A percentile compares a stretch with the other conserved stretches of the same genome.
Conservation (phyloP, 257 asterid species). For the Prunella vulgaris region DNA sequence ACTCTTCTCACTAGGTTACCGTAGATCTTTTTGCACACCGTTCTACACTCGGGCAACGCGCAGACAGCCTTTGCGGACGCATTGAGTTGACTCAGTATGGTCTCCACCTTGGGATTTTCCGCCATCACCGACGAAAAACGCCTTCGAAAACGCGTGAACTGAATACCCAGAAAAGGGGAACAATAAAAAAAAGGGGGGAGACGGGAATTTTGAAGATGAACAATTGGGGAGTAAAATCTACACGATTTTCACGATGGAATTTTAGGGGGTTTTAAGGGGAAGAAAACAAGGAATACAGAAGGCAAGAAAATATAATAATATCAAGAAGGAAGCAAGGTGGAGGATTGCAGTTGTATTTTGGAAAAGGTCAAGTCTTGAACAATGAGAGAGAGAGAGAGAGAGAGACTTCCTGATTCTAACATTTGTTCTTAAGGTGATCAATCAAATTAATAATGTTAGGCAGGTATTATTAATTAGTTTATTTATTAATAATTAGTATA, state of each 20-base stretch:
- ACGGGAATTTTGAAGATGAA: neutral
- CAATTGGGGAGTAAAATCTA: neutral
- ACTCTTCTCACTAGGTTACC: slow-evolving; percentile 74
- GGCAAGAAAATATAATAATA: neutral
- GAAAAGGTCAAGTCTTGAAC: slow-evolving; percentile 26
- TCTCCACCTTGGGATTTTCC: slow-evolving; percentile 40
- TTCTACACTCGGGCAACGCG: slow-evolving; percentile 68
- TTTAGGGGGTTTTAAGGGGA: neutral
- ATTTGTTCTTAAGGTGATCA: too few species aligned
- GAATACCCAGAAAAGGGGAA: neutral
- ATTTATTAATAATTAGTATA: too few species aligned
- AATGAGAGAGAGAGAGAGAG: slow-evolving; percentile 16
- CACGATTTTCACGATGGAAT: neutral
- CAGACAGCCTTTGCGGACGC: slow-evolving; percentile 50
- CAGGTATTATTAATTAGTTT: too few species aligned
- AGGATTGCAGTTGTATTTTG: slow-evolving; percentile 5
- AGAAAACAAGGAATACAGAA: neutral
- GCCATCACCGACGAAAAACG: slow-evolving; percentile 34
- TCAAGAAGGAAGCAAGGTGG: neutral
- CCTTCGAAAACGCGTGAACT: slow-evolving; percentile 23
- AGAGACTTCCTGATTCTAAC: neutral
- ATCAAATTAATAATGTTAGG: too few species aligned
- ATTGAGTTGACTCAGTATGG: slow-evolving; percentile 52
- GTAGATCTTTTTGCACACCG: slow-evolving; percentile 67
- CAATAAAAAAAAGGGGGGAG: too few species aligned